These are phyloP conservation scores for Pisolithus thermaeus DNA, from an alignment of 1,284 basidiomycete species.

Conservation along the genomic window DNA sequence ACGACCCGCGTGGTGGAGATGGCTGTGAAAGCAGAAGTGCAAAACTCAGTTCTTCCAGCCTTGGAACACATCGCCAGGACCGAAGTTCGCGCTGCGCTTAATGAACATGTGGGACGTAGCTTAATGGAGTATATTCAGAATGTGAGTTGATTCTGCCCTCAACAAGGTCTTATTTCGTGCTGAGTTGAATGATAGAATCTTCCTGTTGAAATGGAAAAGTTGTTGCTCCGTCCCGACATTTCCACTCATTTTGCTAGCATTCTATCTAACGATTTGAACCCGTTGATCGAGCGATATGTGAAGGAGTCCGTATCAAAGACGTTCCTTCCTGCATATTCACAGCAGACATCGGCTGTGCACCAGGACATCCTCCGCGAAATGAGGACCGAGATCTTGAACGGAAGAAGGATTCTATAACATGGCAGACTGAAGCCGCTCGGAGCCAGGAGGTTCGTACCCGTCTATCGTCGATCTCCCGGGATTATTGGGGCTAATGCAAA, in stretches of 20 bases:
- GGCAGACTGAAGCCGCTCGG: conserved; percentile 71
- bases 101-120: conserved; percentile 68
- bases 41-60: conserved; percentile 72
- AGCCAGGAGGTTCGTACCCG: conserved; percentile 59
- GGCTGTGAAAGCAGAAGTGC: conserved; percentile 76
- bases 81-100: conserved; percentile 70
- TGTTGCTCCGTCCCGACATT: conserved; percentile 70
- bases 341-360: conserved; percentile 65
- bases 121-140: conserved; percentile 66
- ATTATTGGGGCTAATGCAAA: conserved; percentile 6
- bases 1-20: conserved; percentile 80
- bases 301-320: conserved; percentile 71
- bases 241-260: conserved; percentile 68
- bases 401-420: conserved; percentile 69
- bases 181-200: conserved; percentile 45
- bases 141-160: conserved; percentile 37
- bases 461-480: neutral
- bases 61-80: conserved; percentile 72
- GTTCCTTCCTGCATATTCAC: conserved; percentile 67
- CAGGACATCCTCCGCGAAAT: conserved; percentile 72
- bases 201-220: conserved; percentile 69
- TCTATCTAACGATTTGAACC: conserved; percentile 60
- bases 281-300: conserved; percentile 71
- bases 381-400: conserved; percentile 61
- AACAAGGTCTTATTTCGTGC: conserved; percentile 5